A percentile compares a stretch with the other conserved stretches of the same genome.
Evolutionary conservation across 164 flowering plant genomes (phyloP).

Genomic region (Kingdonia uniflora): DNA sequence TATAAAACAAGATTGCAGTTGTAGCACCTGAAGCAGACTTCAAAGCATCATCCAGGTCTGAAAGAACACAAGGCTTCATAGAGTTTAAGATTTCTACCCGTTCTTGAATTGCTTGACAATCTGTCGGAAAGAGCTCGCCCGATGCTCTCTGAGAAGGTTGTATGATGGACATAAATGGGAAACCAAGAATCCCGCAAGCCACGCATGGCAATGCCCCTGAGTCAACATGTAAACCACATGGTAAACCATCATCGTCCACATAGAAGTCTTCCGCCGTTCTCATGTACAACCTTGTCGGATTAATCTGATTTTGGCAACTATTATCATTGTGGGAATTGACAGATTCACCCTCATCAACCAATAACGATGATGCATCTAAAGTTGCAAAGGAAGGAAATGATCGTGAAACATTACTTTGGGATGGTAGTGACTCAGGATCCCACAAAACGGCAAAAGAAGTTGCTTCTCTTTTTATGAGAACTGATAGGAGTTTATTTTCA

Average conservation of each 20-base stretch:
- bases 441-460: slow-evolving; percentile 47
- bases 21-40: slow-evolving; percentile 34
- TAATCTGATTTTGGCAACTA: slow-evolving; percentile 16
- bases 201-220: slow-evolving; percentile 90
- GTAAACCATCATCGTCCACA: slow-evolving; percentile 54
- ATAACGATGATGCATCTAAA: slow-evolving; percentile 7
- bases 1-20: slow-evolving; percentile 6
- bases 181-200: slow-evolving; percentile 96
- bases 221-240: slow-evolving; percentile 74
- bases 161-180: slow-evolving; percentile 85
- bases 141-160: slow-evolving; percentile 66
- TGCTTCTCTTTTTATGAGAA: slow-evolving; percentile 41
- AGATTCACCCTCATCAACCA: slow-evolving; percentile 5
- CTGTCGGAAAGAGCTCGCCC: slow-evolving; percentile 22
- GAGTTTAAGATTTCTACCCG: slow-evolving; percentile 7
- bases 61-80: slow-evolving; percentile 7
- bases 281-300: slow-evolving; percentile 32
- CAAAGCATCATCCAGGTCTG: slow-evolving; percentile 10
- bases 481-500: slow-evolving; percentile 39
- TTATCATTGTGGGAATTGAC: slow-evolving; percentile 10
- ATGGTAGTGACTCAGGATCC: slow-evolving; percentile 70
- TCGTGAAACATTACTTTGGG: slow-evolving; percentile 25
- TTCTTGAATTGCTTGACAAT: slow-evolving; percentile 15
- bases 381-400: slow-evolving; percentile 8
- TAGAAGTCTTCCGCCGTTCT: slow-evolving; percentile 36